These are phyloP conservation scores for Lactarius deliciosus DNA, from an alignment of 768 basidiomycete species.

Conservation along the genomic window DNA sequence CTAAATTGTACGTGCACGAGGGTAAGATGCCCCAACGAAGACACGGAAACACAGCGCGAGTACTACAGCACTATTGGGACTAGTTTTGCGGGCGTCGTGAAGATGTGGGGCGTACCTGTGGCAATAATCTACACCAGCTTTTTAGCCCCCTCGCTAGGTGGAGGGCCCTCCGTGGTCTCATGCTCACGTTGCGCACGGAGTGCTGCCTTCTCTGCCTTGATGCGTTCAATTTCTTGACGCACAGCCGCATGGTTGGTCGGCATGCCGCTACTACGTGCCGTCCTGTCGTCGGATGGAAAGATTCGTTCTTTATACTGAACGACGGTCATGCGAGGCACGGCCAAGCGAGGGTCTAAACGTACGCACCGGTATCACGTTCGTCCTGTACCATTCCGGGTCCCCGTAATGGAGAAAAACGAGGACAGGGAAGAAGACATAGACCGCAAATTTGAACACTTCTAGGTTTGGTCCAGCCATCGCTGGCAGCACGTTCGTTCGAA, in stretches of 20 bases:
- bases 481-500: background rate
- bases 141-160: slow-evolving; percentile 34
- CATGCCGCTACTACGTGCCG: slow-evolving; percentile 48
- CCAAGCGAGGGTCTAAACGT: background rate
- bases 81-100: background rate
- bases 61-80: background rate
- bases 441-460: slow-evolving; percentile 86
- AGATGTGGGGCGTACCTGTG: slow-evolving; percentile 10
- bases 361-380: slow-evolving; percentile 72
- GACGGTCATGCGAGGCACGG: background rate
- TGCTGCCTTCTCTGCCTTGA: slow-evolving; percentile 60
- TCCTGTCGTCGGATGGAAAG: slow-evolving; percentile 62
- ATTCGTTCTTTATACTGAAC: slow-evolving; percentile 68
- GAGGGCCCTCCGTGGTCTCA: slow-evolving; percentile 36
- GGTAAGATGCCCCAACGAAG: background rate
- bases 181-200: slow-evolving; percentile 46
- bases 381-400: slow-evolving; percentile 83
- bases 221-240: slow-evolving; percentile 67
- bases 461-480: slow-evolving; percentile 69
- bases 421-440: slow-evolving; percentile 85
- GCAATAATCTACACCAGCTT: slow-evolving; percentile 19
- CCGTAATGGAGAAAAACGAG: slow-evolving; percentile 81
- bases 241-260: slow-evolving; percentile 67
- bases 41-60: background rate
- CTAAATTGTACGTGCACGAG: background rate